These are phyloP conservation scores for Platanthera zijinensis DNA, from an alignment of 106 monocot genomes.

Conservation along the genomic window DNA sequence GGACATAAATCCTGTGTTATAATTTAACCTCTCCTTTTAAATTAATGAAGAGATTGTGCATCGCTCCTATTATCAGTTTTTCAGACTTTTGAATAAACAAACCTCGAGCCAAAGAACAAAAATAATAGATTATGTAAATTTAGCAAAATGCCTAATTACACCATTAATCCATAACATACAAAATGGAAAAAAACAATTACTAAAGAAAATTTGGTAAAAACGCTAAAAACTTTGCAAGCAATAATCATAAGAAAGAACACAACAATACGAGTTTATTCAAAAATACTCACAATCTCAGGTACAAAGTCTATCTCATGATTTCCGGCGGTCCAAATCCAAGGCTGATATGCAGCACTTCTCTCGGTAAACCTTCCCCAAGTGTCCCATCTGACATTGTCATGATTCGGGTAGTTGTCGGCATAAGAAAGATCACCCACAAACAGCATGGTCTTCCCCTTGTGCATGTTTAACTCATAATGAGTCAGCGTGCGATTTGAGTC, in stretches of 20 bases:
- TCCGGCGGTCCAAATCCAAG: conserved; percentile 87
- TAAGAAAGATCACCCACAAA: conserved; percentile 77
- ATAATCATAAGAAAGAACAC: neutral
- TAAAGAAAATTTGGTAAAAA: neutral
- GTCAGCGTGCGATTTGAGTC: conserved; percentile 70
- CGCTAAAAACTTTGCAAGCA: neutral
- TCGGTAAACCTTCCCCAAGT: conserved; percentile 81
- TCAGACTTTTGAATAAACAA: neutral
- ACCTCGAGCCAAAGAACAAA: neutral
- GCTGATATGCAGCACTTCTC: conserved; percentile 72
- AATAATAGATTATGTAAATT: neutral
- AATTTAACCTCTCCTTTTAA: too few relatives aligned
- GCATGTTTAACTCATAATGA: conserved; percentile 53
- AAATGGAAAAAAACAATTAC: neutral
- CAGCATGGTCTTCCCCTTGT: conserved; percentile 51
- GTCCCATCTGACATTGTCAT: conserved; percentile 86
- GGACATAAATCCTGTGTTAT: too few relatives aligned
- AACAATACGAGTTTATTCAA: neutral
- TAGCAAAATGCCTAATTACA: neutral
- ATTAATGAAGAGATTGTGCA: neutral
- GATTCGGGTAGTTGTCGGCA: conserved; percentile 58
- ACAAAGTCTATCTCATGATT: conserved; percentile 86
- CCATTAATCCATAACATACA: neutral
- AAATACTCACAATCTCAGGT: conserved; percentile 58
- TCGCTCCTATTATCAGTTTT: neutral